Evolutionary conservation across 768 basidiomycete species (phyloP), one percentile per base, ranked within the genome.

Genomic region (Amanita pallidorosea): DNA sequence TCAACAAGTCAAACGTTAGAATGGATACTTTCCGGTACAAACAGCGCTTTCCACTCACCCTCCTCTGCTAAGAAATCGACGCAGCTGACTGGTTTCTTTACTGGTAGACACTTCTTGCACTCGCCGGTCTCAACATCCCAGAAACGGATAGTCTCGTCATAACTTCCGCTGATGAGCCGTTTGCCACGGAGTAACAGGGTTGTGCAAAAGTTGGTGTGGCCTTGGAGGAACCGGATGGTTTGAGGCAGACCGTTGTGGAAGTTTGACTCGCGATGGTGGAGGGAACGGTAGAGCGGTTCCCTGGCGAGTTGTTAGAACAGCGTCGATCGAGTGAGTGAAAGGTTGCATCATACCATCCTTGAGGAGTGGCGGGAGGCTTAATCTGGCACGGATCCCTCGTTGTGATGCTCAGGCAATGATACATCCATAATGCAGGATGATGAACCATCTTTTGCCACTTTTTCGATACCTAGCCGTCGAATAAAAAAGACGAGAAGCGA

Each of bases 81-180:
- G 64, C 92, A 91, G 54, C 88, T 88, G 31, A 94, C 88, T 1
- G 90, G 85, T 58, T 91, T 93, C 70, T 91, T 92, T 9, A 90
- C 88, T 51, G 78, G 74, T 40, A 92, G 60, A 57, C 85, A 88
- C 58, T 85, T 87, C 66, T 83, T 83, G 66, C 72, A 70, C 59
- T 73, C 73, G 12, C 75, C 75, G 0, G 70, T 75, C 46, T 75
- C 72, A 9, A 95, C 75, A 61, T 93, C 87, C 92, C 91, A 95
- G 65, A 95, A 88, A 11, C 91, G 75, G 54, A 95, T 93, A 1
- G 87, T 90, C 64, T 92, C 91, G 51, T 94, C 91, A 60, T 93
- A 92, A 23, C 85, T 88, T 13, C 92, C 92, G 56, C 86, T 90
- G 56, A 95, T 89, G 37, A 95, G 70, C 7, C 85, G 72, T 58